A percentile compares a stretch with the other conserved stretches of the same genome.
Conservation (phyloP, 192 early-diverging fungal species). For the Geranomyces variabilis region DNA sequence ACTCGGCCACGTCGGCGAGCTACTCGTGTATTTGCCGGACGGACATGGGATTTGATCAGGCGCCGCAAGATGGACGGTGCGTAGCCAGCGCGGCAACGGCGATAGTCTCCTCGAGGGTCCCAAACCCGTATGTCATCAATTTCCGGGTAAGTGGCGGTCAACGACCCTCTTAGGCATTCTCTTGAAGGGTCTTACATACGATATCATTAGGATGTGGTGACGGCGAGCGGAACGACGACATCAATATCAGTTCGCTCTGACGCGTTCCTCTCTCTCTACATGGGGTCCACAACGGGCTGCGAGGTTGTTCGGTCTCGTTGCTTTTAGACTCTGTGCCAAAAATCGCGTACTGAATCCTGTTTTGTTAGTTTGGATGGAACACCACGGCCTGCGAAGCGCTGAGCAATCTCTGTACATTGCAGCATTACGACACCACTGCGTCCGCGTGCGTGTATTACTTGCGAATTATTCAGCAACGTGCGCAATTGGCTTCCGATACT, state of each 20-base stretch:
- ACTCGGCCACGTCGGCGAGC: background rate
- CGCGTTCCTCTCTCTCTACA: constrained; percentile 19
- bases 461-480: constrained; percentile 25
- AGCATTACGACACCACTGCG: constrained; percentile 42
- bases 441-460: constrained; percentile 43
- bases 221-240: constrained; percentile 13
- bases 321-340: background rate
- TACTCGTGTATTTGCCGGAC: constrained; percentile 49
- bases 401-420: constrained; percentile 55
- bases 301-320: constrained; percentile 18
- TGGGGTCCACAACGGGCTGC: constrained; percentile 19
- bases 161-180: background rate
- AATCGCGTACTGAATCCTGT: background rate
- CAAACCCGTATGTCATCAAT: background rate
- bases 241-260: constrained; percentile 28
- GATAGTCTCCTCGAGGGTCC: background rate
- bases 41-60: constrained; percentile 29
- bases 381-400: constrained; percentile 45
- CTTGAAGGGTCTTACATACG: constrained; percentile 19
- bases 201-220: constrained; percentile 25
- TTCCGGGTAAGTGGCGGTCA: background rate
- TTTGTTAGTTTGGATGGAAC: constrained; percentile 36
- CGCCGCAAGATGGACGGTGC: constrained; percentile 37
- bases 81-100: constrained; percentile 11
- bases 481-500: constrained; percentile 46